Evolutionary conservation across 495 filamentous ascomycete species (phyloP).

Genomic region (Penicillium subrubescens): DNA sequence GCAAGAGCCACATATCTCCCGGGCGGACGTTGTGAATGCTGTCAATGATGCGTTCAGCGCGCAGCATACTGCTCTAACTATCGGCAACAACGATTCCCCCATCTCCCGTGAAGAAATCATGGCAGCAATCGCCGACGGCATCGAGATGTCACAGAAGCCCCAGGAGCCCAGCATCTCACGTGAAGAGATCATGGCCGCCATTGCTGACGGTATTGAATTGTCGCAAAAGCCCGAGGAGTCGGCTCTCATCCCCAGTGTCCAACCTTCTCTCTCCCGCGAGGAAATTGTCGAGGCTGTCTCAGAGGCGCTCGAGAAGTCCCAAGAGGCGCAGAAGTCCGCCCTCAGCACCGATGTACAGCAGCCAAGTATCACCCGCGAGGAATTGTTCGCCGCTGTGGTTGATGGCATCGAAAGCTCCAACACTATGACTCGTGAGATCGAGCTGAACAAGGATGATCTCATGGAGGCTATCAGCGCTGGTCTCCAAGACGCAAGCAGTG

Average conservation of each 20-base stretch:
- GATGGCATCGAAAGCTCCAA: conserved; percentile 57
- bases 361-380: conserved; percentile 49
- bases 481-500: conserved; percentile 52
- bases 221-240: background rate
- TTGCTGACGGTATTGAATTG: conserved; percentile 46
- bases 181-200: conserved; percentile 50
- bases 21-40: conserved; percentile 56
- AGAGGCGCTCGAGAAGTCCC: conserved; percentile 21
- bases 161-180: conserved; percentile 29
- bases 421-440: conserved; percentile 55
- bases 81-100: conserved; percentile 3
- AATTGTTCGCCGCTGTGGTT: conserved; percentile 58
- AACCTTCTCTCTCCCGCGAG: conserved; percentile 45
- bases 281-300: conserved; percentile 52
- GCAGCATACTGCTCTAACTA: conserved; percentile 43
- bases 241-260: conserved; percentile 25
- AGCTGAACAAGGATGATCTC: conserved; percentile 64
- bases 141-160: conserved; percentile 32
- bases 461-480: conserved; percentile 67
- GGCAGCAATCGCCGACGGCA: conserved; percentile 54
- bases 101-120: conserved; percentile 48
- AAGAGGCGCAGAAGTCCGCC: conserved; percentile 19
- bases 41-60: conserved; percentile 56
- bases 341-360: conserved; percentile 25
- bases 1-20: conserved; percentile 42